Evolutionary conservation across 1,139 yeast genomes (phyloP).

Genomic region (Suhomyces panamericanus): DNA sequence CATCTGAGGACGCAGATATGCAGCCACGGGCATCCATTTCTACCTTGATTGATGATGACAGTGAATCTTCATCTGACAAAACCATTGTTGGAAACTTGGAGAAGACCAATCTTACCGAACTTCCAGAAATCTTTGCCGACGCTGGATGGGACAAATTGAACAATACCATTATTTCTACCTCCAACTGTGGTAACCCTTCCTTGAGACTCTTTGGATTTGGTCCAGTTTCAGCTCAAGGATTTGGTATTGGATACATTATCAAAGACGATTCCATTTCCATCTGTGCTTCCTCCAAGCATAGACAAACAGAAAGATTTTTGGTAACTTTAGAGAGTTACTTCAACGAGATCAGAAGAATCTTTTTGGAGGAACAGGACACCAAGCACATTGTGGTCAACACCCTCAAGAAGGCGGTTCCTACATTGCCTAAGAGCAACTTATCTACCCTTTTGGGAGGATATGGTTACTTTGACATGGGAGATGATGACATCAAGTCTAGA

Average conservation of each 20-base stretch:
- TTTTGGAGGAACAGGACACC: slow-evolving; percentile 39
- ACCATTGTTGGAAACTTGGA: slow-evolving; percentile 19
- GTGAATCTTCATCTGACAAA: slow-evolving; percentile 20
- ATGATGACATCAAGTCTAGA: slow-evolving; percentile 65
- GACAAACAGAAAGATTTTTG: slow-evolving; percentile 82
- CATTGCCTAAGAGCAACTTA: slow-evolving; percentile 15
- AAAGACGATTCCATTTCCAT: slow-evolving; percentile 82
- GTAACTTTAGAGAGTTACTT: slow-evolving; percentile 71
- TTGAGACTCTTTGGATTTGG: slow-evolving; percentile 89
- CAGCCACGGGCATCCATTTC: slow-evolving; percentile 17
- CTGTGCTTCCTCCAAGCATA: slow-evolving; percentile 86
- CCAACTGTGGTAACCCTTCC: slow-evolving; percentile 74
- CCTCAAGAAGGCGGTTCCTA: neutral
- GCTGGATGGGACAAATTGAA: slow-evolving; percentile 68
- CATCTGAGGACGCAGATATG: slow-evolving; percentile 10
- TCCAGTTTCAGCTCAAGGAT: slow-evolving; percentile 86
- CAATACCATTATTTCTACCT: slow-evolving; percentile 46
- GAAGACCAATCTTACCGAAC: slow-evolving; percentile 23
- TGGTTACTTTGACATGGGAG: slow-evolving; percentile 76
- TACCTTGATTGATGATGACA: slow-evolving; percentile 21
- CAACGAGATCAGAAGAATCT: slow-evolving; percentile 60
- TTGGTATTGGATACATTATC: slow-evolving; percentile 88
- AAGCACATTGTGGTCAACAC: slow-evolving; percentile 9
- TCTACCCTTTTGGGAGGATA: slow-evolving; percentile 73
- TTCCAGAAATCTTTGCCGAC: slow-evolving; percentile 66